Evolutionary conservation across 495 filamentous ascomycete genomes (phyloP).

Genomic region (Usnea hakonensis): DNA sequence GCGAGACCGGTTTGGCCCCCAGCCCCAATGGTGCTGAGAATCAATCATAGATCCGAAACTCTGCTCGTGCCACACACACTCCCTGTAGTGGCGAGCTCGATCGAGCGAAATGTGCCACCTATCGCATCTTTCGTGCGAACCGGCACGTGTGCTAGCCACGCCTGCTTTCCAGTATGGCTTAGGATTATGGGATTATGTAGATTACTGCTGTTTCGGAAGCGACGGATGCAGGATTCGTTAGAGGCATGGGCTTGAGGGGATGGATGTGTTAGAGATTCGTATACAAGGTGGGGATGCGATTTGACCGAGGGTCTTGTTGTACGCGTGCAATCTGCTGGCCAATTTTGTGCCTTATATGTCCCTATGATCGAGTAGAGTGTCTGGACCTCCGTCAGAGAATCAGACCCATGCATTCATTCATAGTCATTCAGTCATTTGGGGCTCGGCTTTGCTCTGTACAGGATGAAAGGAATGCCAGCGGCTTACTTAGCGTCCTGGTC

Average conservation of each 20-base stretch:
- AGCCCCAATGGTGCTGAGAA: background rate
- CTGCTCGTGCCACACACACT: background rate
- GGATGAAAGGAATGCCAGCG: too few species aligned
- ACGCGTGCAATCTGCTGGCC: background rate
- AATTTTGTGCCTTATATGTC: background rate
- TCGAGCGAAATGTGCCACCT: background rate
- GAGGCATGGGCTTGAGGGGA: background rate
- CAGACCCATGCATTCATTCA: background rate
- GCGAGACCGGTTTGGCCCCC: background rate
- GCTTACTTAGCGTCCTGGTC: constrained; percentile 3
- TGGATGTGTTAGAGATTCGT: background rate
- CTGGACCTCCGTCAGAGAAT: background rate
- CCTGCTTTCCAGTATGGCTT: background rate
- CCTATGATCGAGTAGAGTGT: background rate
- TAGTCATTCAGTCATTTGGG: too few species aligned
- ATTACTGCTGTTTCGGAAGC: background rate
- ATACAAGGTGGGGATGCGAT: background rate
- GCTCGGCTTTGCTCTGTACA: too few species aligned
- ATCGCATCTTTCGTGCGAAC: background rate
- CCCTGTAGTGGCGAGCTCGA: background rate
- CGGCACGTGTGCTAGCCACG: background rate
- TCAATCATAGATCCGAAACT: background rate
- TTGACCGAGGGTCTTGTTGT: too few species aligned
- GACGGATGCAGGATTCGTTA: background rate
- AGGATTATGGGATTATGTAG: background rate